Percentiles rank a stretch among this genome's conserved stretches.
phyloP scores from a whole-genome alignment of 441 rosid genomes.

The Erysimum pusillum region DNA sequence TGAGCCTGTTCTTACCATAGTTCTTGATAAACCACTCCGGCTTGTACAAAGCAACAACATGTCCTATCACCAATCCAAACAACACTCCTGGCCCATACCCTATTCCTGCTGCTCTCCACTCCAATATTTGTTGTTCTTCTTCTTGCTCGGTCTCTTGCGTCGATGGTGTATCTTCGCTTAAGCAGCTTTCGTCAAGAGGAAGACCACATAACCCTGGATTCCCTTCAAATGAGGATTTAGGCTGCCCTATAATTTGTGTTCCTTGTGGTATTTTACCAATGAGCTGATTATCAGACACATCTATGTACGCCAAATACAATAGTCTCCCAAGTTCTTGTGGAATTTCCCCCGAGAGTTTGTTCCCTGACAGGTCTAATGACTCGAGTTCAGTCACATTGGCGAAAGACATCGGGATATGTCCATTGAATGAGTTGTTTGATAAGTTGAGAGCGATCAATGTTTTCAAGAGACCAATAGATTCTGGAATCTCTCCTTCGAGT shows the following conservation, averaged over 20 bases:
- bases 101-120: conserved; percentile 13
- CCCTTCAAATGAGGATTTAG: conserved; percentile 29
- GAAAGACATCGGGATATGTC: conserved; percentile 43
- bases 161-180: neutral
- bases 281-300: conserved; percentile 41
- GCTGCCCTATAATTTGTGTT: conserved; percentile 40
- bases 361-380: conserved; percentile 51
- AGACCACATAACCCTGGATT: conserved; percentile 32
- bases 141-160: conserved; percentile 14
- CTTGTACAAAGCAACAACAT: conserved; percentile 32
- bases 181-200: conserved; percentile 27
- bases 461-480: conserved; percentile 41
- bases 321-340: conserved; percentile 41
- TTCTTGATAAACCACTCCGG: conserved; percentile 21
- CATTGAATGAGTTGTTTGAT: conserved; percentile 45
- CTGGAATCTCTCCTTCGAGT: conserved; percentile 51
- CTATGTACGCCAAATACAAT: conserved; percentile 16
- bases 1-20: neutral
- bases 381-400: conserved; percentile 25
- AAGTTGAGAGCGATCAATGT: conserved; percentile 43
- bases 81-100: conserved; percentile 27
- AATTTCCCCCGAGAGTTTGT: conserved; percentile 47
- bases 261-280: conserved; percentile 48
- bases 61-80: conserved; percentile 20
- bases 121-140: neutral